Evolutionary conservation across 345 rosid species (phyloP).

Genomic region (Boechera stricta): DNA sequence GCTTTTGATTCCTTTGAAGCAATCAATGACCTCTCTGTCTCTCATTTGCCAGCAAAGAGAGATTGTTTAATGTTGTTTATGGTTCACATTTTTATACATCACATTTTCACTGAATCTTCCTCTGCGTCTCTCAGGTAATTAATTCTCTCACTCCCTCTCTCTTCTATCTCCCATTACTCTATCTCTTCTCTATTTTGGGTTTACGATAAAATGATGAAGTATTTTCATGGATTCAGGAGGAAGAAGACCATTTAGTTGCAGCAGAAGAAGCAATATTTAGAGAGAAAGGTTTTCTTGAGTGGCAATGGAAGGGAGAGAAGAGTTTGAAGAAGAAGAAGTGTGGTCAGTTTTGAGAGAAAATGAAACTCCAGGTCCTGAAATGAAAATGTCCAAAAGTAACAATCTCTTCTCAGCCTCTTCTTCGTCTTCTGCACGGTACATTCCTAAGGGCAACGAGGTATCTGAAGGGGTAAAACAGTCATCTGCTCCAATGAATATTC

Average conservation of each 20-base stretch:
- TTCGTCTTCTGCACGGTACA: conserved; percentile 45
- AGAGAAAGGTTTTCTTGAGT: conserved; percentile 36
- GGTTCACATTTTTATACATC: conserved; percentile 46
- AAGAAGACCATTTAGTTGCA: conserved; percentile 19
- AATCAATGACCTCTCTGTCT: conserved; percentile 49
- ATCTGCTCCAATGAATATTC: conserved; percentile 80
- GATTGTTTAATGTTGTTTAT: conserved; percentile 49
- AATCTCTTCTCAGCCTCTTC: conserved; percentile 49
- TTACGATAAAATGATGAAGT: conserved; percentile 1
- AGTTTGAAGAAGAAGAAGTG: conserved; percentile 76
- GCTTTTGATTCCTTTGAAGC: conserved; percentile 47
- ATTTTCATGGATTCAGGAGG: conserved; percentile 32
- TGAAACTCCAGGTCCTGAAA: conserved; percentile 51
- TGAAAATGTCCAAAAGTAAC: conserved; percentile 44
- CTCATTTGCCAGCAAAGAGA: conserved; percentile 50
- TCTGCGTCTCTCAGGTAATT: conserved; percentile 46
- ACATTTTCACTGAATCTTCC: conserved; percentile 48
- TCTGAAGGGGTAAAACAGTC: conserved; percentile 49
- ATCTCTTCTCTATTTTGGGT: conserved; percentile 6
- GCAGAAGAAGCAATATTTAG: conserved; percentile 27
- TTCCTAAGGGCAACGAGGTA: conserved; percentile 34
- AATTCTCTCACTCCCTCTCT: conserved; percentile 16
- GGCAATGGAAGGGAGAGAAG: conserved; percentile 51
- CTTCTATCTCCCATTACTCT: conserved; percentile 4
- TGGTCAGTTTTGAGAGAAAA: conserved; percentile 59